Evolutionary conservation across 1,139 yeast genomes (phyloP).

Genomic region (Candida pseudocylindracea): DNA sequence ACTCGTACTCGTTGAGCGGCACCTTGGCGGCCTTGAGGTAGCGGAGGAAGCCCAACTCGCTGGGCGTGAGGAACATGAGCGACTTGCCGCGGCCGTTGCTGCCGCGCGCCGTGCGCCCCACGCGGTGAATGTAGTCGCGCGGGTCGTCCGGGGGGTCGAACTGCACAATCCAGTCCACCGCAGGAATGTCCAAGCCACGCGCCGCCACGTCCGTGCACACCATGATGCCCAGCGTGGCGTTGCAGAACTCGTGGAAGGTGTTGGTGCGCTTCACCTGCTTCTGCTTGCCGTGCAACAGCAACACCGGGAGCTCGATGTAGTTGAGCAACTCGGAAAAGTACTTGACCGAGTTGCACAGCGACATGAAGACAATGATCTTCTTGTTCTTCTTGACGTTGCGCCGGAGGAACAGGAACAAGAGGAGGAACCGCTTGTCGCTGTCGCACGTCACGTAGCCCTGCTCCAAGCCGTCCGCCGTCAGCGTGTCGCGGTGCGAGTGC

Average conservation of each 20-base stretch:
- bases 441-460: conserved; percentile 98
- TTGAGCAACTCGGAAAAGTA: conserved; percentile 87
- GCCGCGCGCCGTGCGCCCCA: conserved; percentile 97
- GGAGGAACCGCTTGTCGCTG: conserved; percentile 77
- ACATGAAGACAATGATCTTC: conserved; percentile 79
- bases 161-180: conserved; percentile 95
- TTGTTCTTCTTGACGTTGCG: conserved; percentile 84
- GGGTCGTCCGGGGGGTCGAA: conserved; percentile 99
- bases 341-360: conserved; percentile 93
- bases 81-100: conserved; percentile 81
- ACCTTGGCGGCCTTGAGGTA: conserved; percentile 93
- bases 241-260: conserved; percentile 93
- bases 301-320: conserved; percentile 88
- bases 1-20: conserved; percentile 90
- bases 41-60: conserved; percentile 82
- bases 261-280: conserved; percentile 96
- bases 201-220: conserved; percentile 98
- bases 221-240: conserved; percentile 82
- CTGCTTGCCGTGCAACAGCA: conserved; percentile 93
- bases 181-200: conserved; percentile 91
- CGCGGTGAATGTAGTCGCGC: conserved; percentile 92
- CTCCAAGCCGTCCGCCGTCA: conserved; percentile 93
- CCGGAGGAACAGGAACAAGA: conserved; percentile 80
- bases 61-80: conserved; percentile 83
- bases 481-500: conserved; percentile 56